Percentiles rank a stretch among this genome's conserved stretches.
Evolutionary conservation across 768 basidiomycete genomes (phyloP).

Genomic region (Kwoniella sp.): DNA sequence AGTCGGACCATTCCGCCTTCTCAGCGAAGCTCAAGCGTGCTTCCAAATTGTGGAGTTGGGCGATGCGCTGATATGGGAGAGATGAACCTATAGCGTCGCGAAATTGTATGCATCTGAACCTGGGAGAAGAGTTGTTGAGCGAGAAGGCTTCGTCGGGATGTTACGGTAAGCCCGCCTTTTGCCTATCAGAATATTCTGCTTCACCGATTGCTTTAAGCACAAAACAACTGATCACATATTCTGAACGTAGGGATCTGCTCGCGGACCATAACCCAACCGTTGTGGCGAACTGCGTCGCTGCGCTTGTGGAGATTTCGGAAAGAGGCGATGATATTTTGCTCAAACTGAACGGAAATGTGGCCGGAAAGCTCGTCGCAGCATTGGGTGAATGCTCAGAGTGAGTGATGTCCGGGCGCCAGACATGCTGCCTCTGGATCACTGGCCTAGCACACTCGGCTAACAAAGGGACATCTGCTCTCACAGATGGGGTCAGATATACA

Average conservation of each 20-base stretch:
- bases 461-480: background rate
- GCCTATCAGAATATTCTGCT: too few relatives aligned
- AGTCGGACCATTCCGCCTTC: slow-evolving; percentile 23
- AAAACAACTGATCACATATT: background rate
- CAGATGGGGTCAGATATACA: slow-evolving; percentile 99
- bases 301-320: slow-evolving; percentile 94
- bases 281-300: slow-evolving; percentile 94
- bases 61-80: too few relatives aligned
- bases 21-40: too few relatives aligned
- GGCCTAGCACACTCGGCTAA: background rate
- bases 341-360: slow-evolving; percentile 80
- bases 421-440: background rate
- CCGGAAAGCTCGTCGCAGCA: slow-evolving; percentile 86
- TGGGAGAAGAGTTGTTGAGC: slow-evolving; percentile 75
- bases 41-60: background rate
- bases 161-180: slow-evolving; percentile 60
- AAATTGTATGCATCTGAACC: slow-evolving; percentile 86
- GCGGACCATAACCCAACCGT: slow-evolving; percentile 94
- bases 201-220: background rate
- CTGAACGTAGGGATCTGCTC: slow-evolving; percentile 67
- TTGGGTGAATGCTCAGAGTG: slow-evolving; percentile 96
- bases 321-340: slow-evolving; percentile 91
- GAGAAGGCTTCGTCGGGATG: slow-evolving; percentile 85
- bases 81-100: slow-evolving; percentile 68
- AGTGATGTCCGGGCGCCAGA: slow-evolving; percentile 54